Percentiles rank a stretch among this genome's conserved stretches.
Evolutionary conservation across 2,329 filamentous ascomycete genomes (phyloP).

Genomic region (Fusarium buxicola): DNA sequence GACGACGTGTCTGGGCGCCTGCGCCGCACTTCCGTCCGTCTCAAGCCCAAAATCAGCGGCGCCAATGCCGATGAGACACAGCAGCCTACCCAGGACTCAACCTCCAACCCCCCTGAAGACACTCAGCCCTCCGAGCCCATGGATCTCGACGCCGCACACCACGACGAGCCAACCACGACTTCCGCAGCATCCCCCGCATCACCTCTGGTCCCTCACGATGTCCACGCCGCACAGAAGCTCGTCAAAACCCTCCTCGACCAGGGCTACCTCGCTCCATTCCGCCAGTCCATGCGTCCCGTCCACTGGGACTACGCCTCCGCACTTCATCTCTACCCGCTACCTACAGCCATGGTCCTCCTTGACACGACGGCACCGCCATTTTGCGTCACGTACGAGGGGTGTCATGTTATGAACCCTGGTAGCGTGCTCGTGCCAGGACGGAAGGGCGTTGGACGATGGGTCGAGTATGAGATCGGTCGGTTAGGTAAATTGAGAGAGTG

Average conservation of each 20-base stretch:
- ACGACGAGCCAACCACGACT: constrained; percentile 30
- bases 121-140: constrained; percentile 49
- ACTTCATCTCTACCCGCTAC: constrained; percentile 87
- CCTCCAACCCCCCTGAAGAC: constrained; percentile 28
- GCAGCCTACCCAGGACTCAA: constrained; percentile 27
- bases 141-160: constrained; percentile 54
- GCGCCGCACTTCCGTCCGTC: constrained; percentile 78
- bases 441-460: constrained; percentile 80
- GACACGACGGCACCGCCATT: constrained; percentile 87
- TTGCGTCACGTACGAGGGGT: constrained; percentile 91
- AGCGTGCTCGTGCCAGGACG: constrained; percentile 76
- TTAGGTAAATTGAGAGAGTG: constrained; percentile 73
- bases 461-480: constrained; percentile 82
- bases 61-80: constrained; percentile 49
- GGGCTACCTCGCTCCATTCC: constrained; percentile 88
- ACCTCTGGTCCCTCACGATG: constrained; percentile 59
- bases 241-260: constrained; percentile 95
- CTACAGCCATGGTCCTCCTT: constrained; percentile 83
- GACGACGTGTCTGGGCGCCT: constrained; percentile 88
- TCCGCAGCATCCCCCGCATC: constrained; percentile 50
- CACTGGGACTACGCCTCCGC: constrained; percentile 88
- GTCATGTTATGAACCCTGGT: constrained; percentile 94
- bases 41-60: constrained; percentile 62
- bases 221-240: constrained; percentile 76
- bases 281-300: constrained; percentile 80